These are phyloP conservation scores for Globisporangium viniferum DNA, from an alignment of 352 stramenopile species.

Conservation along the genomic window DNA sequence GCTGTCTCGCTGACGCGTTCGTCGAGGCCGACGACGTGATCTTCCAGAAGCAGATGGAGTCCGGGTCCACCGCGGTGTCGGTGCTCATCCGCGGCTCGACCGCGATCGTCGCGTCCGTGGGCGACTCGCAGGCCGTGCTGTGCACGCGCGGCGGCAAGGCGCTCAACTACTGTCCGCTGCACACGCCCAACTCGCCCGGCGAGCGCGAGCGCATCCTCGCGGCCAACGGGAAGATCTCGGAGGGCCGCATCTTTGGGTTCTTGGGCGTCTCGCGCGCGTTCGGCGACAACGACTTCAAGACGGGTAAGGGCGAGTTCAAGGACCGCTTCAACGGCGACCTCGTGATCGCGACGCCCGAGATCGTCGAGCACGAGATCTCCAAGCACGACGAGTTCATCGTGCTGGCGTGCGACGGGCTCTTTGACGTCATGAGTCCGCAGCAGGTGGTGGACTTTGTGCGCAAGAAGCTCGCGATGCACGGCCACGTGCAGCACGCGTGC, in stretches of 20 bases:
- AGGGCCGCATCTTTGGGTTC: slow-evolving; percentile 85
- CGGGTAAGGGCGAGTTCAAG: slow-evolving; percentile 73
- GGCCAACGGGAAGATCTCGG: slow-evolving; percentile 77
- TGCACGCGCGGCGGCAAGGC: slow-evolving; percentile 50
- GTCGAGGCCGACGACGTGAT: slow-evolving; percentile 68
- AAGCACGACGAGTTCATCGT: slow-evolving; percentile 79
- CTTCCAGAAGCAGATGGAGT: slow-evolving; percentile 65
- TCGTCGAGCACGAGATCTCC: slow-evolving; percentile 51
- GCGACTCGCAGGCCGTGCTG: slow-evolving; percentile 79
- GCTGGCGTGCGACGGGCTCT: slow-evolving; percentile 80
- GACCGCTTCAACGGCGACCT: slow-evolving; percentile 80
- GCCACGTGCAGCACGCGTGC: slow-evolving; percentile 72
- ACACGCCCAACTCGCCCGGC: slow-evolving; percentile 60
- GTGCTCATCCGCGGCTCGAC: slow-evolving; percentile 52
- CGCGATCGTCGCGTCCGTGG: slow-evolving; percentile 63
- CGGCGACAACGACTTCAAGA: slow-evolving; percentile 87
- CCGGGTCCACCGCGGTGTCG: slow-evolving; percentile 67
- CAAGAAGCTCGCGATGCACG: slow-evolving; percentile 60
- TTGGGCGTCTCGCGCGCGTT: slow-evolving; percentile 80
- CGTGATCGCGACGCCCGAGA: slow-evolving; percentile 66
- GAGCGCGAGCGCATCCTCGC: slow-evolving; percentile 81
- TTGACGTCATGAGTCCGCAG: slow-evolving; percentile 82
- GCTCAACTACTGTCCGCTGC: slow-evolving; percentile 54
- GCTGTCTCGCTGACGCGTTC: slow-evolving; percentile 45
- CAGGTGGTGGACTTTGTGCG: slow-evolving; percentile 83